Percentiles rank a stretch among this genome's conserved stretches.
Conservation (phyloP, 208 protist genomes). For the Wallacemonas rigidus region DNA sequence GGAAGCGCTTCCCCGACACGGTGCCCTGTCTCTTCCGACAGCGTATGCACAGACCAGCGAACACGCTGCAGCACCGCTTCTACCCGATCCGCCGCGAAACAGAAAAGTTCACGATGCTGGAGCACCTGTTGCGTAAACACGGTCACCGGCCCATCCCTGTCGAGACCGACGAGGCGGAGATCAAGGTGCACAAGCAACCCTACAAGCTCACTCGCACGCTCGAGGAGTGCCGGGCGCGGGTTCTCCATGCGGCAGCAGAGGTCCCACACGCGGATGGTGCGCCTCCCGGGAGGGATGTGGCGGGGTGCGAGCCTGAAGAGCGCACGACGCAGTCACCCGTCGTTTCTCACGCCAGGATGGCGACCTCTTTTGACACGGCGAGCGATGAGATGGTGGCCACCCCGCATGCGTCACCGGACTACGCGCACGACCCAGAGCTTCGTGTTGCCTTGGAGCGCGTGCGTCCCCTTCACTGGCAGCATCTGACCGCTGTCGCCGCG, state of each 20-base stretch:
- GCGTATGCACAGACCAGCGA: conserved; percentile 60
- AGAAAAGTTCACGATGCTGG: conserved; percentile 72
- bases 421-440: conserved; percentile 37
- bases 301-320: too few species aligned
- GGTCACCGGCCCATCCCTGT: conserved; percentile 45
- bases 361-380: neutral
- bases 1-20: conserved; percentile 48
- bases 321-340: too few species aligned
- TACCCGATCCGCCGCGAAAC: conserved; percentile 47
- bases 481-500: conserved; percentile 70
- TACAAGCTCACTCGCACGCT: conserved; percentile 52
- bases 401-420: conserved; percentile 8
- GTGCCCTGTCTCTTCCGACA: conserved; percentile 64
- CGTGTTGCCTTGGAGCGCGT: conserved; percentile 57
- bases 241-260: neutral
- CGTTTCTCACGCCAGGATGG: too few species aligned
- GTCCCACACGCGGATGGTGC: too few species aligned
- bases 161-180: conserved; percentile 53
- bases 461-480: conserved; percentile 70
- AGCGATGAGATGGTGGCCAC: neutral
- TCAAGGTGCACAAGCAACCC: conserved; percentile 37
- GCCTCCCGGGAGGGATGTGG: too few species aligned
- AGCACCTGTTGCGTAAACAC: conserved; percentile 69
- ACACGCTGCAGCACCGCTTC: conserved; percentile 70
- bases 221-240: conserved; percentile 34